Conservation (phyloP, 2,329 filamentous ascomycete genomes). For the Ophiocordyceps robertsii region DNA sequence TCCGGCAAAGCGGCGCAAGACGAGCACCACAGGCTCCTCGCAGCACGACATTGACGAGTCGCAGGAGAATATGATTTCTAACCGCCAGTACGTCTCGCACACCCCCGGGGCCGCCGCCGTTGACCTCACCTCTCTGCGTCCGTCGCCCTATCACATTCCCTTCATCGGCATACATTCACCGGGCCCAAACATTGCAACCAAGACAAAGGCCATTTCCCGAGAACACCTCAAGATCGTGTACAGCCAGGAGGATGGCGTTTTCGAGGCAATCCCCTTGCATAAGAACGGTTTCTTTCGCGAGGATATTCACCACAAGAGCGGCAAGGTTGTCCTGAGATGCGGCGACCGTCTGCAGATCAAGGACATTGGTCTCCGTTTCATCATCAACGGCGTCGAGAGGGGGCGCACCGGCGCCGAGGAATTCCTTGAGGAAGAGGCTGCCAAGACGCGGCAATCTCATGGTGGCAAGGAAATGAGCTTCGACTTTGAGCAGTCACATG, state of each 20-base stretch:
- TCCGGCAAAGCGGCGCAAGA: constrained; percentile 33
- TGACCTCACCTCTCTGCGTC: constrained; percentile 44
- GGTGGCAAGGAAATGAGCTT: constrained; percentile 61
- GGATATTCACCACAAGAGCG: constrained; percentile 41
- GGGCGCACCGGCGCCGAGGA: constrained; percentile 47
- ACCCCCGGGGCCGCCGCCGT: constrained; percentile 45
- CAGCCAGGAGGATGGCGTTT: constrained; percentile 47
- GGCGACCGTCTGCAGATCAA: constrained; percentile 60
- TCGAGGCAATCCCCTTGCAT: constrained; percentile 48
- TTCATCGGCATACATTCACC: constrained; percentile 63
- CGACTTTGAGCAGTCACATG: constrained; percentile 52
- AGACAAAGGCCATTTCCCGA: constrained; percentile 61
- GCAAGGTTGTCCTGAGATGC: constrained; percentile 44
- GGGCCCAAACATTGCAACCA: constrained; percentile 42
- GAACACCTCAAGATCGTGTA: constrained; percentile 62
- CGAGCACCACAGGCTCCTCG: constrained; percentile 28
- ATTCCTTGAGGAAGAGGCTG: constrained; percentile 33
- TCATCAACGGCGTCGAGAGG: constrained; percentile 49
- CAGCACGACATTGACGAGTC: constrained; percentile 28
- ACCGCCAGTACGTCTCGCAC: constrained; percentile 47
- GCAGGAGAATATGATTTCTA: constrained; percentile 35
- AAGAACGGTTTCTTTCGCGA: constrained; percentile 59
- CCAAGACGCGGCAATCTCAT: constrained; percentile 35
- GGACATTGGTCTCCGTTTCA: constrained; percentile 53
- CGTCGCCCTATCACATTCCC: constrained; percentile 47